Evolutionary conservation across 257 asterid genomes (phyloP).

Genomic region (Solanum infundibuliforme): DNA sequence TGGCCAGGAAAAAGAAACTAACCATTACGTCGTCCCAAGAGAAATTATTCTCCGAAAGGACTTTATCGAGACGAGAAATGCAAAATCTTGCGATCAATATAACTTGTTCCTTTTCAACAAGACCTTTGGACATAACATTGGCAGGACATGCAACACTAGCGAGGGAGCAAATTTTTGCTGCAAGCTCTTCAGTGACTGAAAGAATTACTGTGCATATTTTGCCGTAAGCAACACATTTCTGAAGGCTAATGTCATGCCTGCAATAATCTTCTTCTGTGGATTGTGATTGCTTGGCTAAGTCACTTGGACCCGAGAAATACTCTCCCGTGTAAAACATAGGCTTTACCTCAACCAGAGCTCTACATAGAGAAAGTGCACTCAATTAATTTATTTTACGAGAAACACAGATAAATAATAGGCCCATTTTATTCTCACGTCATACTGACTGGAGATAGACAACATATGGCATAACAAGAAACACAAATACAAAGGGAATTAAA

Average conservation of each 20-base stretch:
- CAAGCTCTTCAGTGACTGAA: conserved; percentile 45
- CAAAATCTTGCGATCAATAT: conserved; percentile 51
- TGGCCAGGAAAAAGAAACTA: conserved; percentile 16
- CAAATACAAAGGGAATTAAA: neutral
- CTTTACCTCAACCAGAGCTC: conserved; percentile 87
- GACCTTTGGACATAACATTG: conserved; percentile 15
- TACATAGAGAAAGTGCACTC: conserved; percentile 12
- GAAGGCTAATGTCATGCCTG: conserved; percentile 62
- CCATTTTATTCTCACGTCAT: neutral
- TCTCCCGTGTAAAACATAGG: conserved; percentile 63
- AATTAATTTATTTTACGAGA: neutral
- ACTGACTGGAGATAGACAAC: neutral
- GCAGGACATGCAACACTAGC: conserved; percentile 4
- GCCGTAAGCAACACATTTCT: conserved; percentile 48
- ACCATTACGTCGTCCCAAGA: conserved; percentile 78
- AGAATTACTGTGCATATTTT: conserved; percentile 49
- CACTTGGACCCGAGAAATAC: conserved; percentile 21
- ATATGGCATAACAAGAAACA: neutral
- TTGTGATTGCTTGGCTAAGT: conserved; percentile 18
- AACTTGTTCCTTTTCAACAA: conserved; percentile 25
- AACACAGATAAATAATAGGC: neutral
- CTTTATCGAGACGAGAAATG: conserved; percentile 46
- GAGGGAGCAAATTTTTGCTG: conserved; percentile 30
- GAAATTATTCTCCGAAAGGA: conserved; percentile 44
- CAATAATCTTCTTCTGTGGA: conserved; percentile 25